Evolutionary conservation across 371 early-diverging fungal genomes (phyloP), one percentile per base, ranked within the genome.

Genomic region (Lichtheimia corymbifera): DNA sequence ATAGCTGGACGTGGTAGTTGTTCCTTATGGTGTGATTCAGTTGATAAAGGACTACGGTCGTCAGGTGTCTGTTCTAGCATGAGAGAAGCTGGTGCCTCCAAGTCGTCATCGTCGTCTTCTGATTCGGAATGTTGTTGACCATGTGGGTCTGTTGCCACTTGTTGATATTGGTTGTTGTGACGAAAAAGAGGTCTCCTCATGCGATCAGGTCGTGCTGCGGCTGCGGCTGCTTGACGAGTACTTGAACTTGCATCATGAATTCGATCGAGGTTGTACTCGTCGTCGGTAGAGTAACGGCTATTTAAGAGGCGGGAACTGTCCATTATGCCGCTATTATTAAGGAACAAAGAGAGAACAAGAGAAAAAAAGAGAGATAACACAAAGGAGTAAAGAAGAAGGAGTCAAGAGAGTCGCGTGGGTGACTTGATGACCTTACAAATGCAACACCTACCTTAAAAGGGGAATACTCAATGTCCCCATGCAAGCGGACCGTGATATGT

Each of bases 51-150:
- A 54, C 64, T 56, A 62, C 62, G 51, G 11, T 45, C 28, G 54
- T 62, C 24, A 12, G 50, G 52, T 66, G 60, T 59, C 66, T 80
- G 72, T 66, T 86, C 88, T 28, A 87, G 65, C 73, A 87, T 73
- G 40, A 87, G 70, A 7, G 88, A 87, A n/a, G 86, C 78, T 7
- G 88, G 85, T 50, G 81, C 88, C 61, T 85, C 84, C 25, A 80
- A 70, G 47, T 80, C 79, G 51, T 68, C 62, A 27, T 60, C 58
- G 28, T 65, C 64, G 3, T 63, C 58, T 9, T 66, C 65, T 27
- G 59, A 45, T 1, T 55, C 56, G 27, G 55, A 20, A 42, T 14
- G 18, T 15, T 9, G 12, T 4, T 55, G 14, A 27, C 44, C 17
- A 30, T 9, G 35, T 28, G 53, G 44, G 17, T 58, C 22, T 13